Base-by-base conservation (phyloP, 805 yeast genomes). In the Candida bentonensis region DNA sequence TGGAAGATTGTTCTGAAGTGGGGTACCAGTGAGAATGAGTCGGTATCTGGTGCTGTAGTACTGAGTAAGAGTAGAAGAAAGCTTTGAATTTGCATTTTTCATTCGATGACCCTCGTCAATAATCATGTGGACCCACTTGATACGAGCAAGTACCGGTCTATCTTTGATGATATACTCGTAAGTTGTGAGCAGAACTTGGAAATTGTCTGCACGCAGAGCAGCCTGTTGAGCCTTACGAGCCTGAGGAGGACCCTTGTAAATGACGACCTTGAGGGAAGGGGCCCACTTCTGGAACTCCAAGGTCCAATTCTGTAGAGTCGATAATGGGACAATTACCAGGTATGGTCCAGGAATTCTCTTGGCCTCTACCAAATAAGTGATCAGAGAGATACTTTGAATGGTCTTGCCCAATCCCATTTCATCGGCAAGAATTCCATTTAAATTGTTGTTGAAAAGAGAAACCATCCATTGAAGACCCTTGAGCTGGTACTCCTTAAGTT, bases 381-480 rank as follows among this genome's bases (percentile, higher is more conserved):
- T 67, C 44, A 89, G 69, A 0, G 97, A 87, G 44, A 89, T 79
- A 0, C 96, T 79, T 67, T 89, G 98, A 59, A 89, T 89, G 1
- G 98, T 89, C 60, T 89, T 89, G 60, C 98, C 98, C 46, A 89
- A 72, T 47, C 98, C 98, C 98, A 89, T 89, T 65, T 89, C 98
- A 66, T 89, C 97, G 5, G 98, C 98, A 44, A 89, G 66, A 49
- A 89, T 89, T 67, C 98, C 98, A 60, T 89, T 92, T 57, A 89
- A 72, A 60, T 85, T 94, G 63, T 89, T 89, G 58, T 89, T 89
- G 63, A 73, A 89, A 44, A 89, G 68, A 0, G 97, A 89, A 3
- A 89, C 95, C 98, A 89, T 89, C 98, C 98, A 89, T 60, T 89
- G 95, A 46, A 92, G 69, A 57, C 98, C 98, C 62, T 84, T 84